Evolutionary conservation across 345 rosid genomes (phyloP).

Genomic region (Ceriops decandra): DNA sequence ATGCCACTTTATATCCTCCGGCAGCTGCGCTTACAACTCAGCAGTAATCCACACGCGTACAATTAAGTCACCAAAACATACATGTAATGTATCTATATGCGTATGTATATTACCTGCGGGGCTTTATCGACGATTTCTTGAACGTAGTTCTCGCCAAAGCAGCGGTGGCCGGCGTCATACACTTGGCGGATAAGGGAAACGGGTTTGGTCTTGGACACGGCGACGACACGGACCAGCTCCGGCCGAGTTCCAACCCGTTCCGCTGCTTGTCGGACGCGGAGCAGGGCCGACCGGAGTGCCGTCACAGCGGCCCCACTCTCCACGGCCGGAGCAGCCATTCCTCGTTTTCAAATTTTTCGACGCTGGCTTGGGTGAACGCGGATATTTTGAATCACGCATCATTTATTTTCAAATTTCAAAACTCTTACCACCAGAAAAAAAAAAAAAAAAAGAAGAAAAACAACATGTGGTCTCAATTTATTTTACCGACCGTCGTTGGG

Average conservation of each 20-base stretch:
- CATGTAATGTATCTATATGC: neutral
- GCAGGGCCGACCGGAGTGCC: slow-evolving; percentile 68
- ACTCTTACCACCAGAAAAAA: too few relatives aligned
- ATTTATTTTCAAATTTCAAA: too few relatives aligned
- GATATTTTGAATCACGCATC: too few relatives aligned
- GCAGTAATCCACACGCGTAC: too few relatives aligned
- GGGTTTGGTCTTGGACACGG: slow-evolving; percentile 83
- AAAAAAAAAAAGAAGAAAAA: too few relatives aligned
- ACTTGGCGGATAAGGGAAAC: slow-evolving; percentile 76
- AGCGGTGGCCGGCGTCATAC: slow-evolving; percentile 86
- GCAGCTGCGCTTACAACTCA: slow-evolving; percentile 45
- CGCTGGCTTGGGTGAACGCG: neutral
- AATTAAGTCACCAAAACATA: too few relatives aligned
- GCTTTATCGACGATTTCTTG: slow-evolving; percentile 86
- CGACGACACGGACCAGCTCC: slow-evolving; percentile 60
- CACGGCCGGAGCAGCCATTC: slow-evolving; percentile 20
- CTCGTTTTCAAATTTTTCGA: neutral
- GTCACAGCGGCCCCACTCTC: slow-evolving; percentile 14
- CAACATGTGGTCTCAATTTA: too few relatives aligned
- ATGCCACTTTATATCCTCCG: slow-evolving; percentile 86
- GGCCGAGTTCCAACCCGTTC: slow-evolving; percentile 47
- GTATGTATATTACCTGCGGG: slow-evolving; percentile 48
- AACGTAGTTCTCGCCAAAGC: slow-evolving; percentile 86
- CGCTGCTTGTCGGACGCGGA: slow-evolving; percentile 69
- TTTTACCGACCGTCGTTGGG: too few relatives aligned